Conservation (phyloP, 306 rosid species). For the Rosa lucieae region DNA sequence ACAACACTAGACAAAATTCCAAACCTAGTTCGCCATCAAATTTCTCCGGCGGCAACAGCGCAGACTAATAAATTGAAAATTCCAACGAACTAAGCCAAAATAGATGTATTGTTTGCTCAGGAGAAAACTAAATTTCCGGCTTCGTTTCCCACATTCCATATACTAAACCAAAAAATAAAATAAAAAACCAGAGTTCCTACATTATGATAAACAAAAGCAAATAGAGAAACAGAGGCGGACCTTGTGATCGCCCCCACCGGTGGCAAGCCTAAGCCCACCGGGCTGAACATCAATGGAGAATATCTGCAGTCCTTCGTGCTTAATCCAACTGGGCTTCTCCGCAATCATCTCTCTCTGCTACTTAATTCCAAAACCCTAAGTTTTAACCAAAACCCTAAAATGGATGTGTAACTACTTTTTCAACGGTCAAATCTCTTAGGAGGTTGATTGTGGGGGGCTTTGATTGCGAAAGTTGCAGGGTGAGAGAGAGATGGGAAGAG, state of each 20-base stretch:
- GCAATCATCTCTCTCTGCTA: conserved; percentile 61
- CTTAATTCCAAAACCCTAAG: background rate
- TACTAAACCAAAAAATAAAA: background rate
- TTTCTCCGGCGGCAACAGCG: background rate
- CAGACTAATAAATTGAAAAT: background rate
- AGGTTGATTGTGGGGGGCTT: too few relatives aligned
- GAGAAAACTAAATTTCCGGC: background rate
- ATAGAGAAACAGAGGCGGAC: conserved; percentile 37
- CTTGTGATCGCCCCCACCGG: conserved; percentile 99
- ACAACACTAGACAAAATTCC: background rate
- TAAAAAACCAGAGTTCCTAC: background rate
- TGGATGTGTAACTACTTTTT: too few relatives aligned
- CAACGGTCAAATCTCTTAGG: too few relatives aligned
- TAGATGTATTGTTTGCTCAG: background rate
- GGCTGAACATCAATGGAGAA: conserved; percentile 99
- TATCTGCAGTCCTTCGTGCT: conserved; percentile 97
- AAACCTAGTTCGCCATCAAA: background rate
- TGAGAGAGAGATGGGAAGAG: too few relatives aligned
- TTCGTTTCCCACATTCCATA: background rate
- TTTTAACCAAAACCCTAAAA: too few relatives aligned
- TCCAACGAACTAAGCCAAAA: background rate
- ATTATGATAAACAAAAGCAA: conserved; percentile 5
- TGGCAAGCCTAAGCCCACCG: conserved; percentile 84
- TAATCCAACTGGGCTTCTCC: conserved; percentile 93
- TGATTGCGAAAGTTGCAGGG: too few relatives aligned